phyloP scores from a whole-genome alignment of 140 eudicot genomes.

The Stevia rebaudiana region DNA sequence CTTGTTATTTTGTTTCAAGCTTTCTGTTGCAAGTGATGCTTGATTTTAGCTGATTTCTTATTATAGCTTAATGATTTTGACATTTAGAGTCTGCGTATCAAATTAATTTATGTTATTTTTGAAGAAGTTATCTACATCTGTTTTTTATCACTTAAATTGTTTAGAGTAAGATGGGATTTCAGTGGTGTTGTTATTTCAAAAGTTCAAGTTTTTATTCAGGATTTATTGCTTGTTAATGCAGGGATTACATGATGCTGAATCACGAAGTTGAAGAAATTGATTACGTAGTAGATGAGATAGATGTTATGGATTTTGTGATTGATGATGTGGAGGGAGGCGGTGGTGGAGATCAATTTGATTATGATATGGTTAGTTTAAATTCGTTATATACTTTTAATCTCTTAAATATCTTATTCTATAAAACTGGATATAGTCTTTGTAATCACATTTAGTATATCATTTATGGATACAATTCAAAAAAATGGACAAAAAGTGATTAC shows the following conservation, averaged over 20 bases:
- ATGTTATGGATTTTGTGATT: constrained; percentile 48
- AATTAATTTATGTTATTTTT: background rate
- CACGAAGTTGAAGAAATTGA: constrained; percentile 46
- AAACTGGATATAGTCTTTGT: background rate
- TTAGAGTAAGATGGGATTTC: background rate
- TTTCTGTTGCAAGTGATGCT: constrained; percentile 8
- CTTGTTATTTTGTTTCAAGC: background rate
- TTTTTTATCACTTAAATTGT: background rate
- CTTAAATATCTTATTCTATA: background rate
- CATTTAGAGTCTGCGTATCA: background rate
- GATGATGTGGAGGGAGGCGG: constrained; percentile 41
- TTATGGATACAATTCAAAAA: background rate
- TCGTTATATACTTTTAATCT: background rate
- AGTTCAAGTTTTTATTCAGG: background rate
- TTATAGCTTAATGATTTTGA: background rate
- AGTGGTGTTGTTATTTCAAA: background rate
- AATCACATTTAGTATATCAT: background rate
- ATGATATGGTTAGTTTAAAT: constrained; percentile 57
- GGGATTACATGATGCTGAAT: constrained; percentile 40
- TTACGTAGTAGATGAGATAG: constrained; percentile 56
- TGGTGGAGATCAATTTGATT: constrained; percentile 36
- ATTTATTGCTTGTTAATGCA: background rate
- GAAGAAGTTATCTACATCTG: background rate
- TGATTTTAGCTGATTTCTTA: background rate
- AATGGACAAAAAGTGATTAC: background rate